Evolutionary conservation across 129 eudicot species (phyloP), one percentile per base, ranked within the genome.

Genomic region (Dittrichia graveolens): DNA sequence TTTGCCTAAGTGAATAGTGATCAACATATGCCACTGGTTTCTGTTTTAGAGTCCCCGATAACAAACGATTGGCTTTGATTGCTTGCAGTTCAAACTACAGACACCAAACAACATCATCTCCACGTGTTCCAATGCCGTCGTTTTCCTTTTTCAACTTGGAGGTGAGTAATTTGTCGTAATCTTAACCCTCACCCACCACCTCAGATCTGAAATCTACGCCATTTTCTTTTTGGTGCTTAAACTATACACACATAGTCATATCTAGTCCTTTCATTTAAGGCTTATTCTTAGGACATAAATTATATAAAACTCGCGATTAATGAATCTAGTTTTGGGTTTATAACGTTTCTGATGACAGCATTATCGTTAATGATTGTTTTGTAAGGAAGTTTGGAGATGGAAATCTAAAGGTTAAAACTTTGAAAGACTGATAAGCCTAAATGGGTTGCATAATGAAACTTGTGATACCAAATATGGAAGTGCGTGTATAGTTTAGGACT

Each of bases 121-220:
- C 80, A 76, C 80, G 80, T 76, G 74, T 67, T 11, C 56, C 74
- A 67, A 6, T 75, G 48, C 50, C 67, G 39, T 31, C 70, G 6
- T 50, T 16, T 55, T 75, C 53, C 45, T 19, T 73, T 61, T 43
- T 10, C 79, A 54, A 42, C 15, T 65, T 35, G 60, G 45, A 7
- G 66, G 73, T 54, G 46, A 11, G 66, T 65, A 15, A 43, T 53
- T 46, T 65, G 71, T 75, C 74, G 18, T 15, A 7, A 67, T 67
- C 73, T 49, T 4, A 67, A 1, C 73, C 49, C 73, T 68, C 46
- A 66, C 73, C 41, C 80, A 75, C 67, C 65, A 75, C 52, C 80
- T 24, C 38, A 66, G 80, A 75, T 75, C 67, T 75, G 60, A 59
- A 44, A 75, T 66, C 65, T 74, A 6, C 61, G 3, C 1, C 8